phyloP scores from a whole-genome alignment of 805 yeast species.

The Candida piceae region DNA sequence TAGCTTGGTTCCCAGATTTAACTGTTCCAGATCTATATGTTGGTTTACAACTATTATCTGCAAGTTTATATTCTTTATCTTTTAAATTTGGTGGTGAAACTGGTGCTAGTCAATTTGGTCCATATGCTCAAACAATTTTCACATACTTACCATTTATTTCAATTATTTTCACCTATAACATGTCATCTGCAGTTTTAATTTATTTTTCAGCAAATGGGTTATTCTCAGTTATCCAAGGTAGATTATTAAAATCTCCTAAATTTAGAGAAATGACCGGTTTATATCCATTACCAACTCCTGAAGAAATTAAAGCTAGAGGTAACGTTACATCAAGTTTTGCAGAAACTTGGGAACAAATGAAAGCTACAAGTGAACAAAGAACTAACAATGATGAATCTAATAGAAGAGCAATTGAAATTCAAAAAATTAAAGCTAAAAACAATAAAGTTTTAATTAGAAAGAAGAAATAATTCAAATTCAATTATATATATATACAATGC shows the following conservation, averaged over 20 bases:
- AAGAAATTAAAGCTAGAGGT: too few relatives aligned
- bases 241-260: constrained; percentile 50
- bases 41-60: constrained; percentile 81
- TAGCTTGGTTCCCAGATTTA: constrained; percentile 78
- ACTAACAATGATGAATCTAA: constrained; percentile 23
- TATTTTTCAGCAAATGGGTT: constrained; percentile 81
- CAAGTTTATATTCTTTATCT: constrained; percentile 67
- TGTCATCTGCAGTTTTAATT: constrained; percentile 79
- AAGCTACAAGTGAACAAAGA: constrained; percentile 23
- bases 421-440: constrained; percentile 21
- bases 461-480: too few relatives aligned
- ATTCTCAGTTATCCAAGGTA: constrained; percentile 68
- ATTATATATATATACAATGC: too few relatives aligned
- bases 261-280: constrained; percentile 56
- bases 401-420: constrained; percentile 25
- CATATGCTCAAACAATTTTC: constrained; percentile 56
- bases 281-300: constrained; percentile 43
- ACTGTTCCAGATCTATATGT: constrained; percentile 85
- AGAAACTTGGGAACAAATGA: constrained; percentile 28
- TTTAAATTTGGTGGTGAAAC: constrained; percentile 89
- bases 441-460: constrained; percentile 26
- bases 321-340: too few relatives aligned
- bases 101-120: constrained; percentile 47
- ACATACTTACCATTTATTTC: constrained; percentile 74
- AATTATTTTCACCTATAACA: constrained; percentile 80